These are phyloP conservation scores for Ophiostoma sp. DNA, from an alignment of 2,329 filamentous ascomycete species.

Conservation along the genomic window DNA sequence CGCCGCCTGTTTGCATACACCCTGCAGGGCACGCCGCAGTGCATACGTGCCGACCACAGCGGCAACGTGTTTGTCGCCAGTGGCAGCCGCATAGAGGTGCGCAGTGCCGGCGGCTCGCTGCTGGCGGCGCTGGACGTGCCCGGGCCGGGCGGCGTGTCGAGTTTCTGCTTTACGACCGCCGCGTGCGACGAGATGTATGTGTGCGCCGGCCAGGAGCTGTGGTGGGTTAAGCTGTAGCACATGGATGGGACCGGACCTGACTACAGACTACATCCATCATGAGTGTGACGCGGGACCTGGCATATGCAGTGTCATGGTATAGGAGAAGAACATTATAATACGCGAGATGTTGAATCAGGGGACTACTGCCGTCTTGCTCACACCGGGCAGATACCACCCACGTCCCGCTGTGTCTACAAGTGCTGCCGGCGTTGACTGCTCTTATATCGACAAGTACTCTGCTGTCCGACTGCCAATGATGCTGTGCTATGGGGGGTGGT, in stretches of 20 bases:
- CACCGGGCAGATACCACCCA: neutral
- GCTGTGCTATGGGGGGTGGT: neutral
- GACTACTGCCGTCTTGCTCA: neutral
- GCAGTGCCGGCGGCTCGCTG: conserved; percentile 40
- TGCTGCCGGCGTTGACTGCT: too few species aligned
- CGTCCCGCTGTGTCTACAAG: neutral
- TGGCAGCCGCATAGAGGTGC: conserved; percentile 48
- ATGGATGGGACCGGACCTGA: too few species aligned
- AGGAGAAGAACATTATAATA: neutral
- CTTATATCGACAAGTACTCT: too few species aligned
- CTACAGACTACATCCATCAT: too few species aligned
- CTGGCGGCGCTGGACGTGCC: conserved; percentile 40
- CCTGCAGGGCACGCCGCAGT: conserved; percentile 42
- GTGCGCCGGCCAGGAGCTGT: conserved; percentile 44
- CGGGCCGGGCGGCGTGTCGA: conserved; percentile 37
- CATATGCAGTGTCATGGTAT: neutral
- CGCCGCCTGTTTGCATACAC: conserved; percentile 49
- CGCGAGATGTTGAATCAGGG: neutral
- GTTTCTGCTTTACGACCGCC: conserved; percentile 41
- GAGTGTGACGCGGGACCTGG: neutral
- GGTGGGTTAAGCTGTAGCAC: conserved; percentile 33
- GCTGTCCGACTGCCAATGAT: neutral
- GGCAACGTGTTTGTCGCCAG: conserved; percentile 47
- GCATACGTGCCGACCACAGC: conserved; percentile 38
- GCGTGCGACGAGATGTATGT: conserved; percentile 41